These are phyloP conservation scores for Ganoderma leucocontextum DNA, from an alignment of 1,284 basidiomycete species.

Conservation along the genomic window DNA sequence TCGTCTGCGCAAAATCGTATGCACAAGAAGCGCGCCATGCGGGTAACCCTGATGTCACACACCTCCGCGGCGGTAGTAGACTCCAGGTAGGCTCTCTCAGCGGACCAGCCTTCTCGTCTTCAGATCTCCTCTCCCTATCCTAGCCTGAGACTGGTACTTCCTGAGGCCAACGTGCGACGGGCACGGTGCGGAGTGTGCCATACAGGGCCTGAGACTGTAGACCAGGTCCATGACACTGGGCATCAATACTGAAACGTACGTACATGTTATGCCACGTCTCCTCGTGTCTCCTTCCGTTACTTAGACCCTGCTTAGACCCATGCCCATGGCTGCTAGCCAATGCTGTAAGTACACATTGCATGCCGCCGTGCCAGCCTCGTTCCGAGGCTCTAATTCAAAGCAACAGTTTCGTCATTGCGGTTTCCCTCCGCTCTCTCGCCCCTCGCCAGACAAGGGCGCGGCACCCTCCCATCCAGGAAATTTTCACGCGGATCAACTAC, in stretches of 20 bases:
- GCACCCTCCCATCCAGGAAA: constrained; percentile 1
- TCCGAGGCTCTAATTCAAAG: constrained; percentile 20
- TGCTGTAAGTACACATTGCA: not conserved
- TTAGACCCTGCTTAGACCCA: constrained; percentile 6
- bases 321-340: not conserved
- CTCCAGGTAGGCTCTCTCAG: not conserved
- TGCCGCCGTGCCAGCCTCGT: constrained; percentile 19
- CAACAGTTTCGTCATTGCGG: not conserved
- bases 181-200: not conserved
- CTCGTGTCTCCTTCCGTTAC: constrained; percentile 11
- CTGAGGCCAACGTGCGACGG: not conserved
- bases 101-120: not conserved
- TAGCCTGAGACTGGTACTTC: not conserved
- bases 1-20: constrained; percentile 1
- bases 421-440: not conserved
- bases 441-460: not conserved
- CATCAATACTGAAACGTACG: constrained; percentile 13
- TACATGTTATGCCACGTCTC: constrained; percentile 17
- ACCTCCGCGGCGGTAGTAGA: not conserved
- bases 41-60: not conserved
- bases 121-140: not conserved
- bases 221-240: not conserved
- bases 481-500: constrained; percentile 1
- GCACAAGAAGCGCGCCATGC: not conserved
- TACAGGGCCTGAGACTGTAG: not conserved